Evolutionary conservation across 129 eudicot genomes (phyloP).

Genomic region (Scalesia atractyloides): DNA sequence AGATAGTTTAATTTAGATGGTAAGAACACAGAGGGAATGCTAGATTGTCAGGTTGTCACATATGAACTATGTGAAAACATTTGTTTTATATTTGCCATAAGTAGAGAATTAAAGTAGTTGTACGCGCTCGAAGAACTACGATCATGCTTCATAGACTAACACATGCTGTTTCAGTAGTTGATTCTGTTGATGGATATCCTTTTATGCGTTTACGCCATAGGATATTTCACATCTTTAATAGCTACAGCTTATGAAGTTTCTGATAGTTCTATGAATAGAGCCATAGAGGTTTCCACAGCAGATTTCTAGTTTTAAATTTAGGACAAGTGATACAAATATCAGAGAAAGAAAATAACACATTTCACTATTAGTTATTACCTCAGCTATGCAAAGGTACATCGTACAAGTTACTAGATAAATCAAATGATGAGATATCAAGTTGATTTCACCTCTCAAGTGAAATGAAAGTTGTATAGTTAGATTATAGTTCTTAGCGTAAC

Average conservation of each 20-base stretch:
- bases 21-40: background rate
- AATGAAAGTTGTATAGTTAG: background rate
- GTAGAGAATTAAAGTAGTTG: background rate
- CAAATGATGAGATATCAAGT: background rate
- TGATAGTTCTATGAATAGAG: too few relatives aligned
- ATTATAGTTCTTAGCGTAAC: slow-evolving; percentile 1
- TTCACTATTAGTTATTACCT: background rate
- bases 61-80: background rate
- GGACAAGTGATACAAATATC: too few relatives aligned
- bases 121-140: too few relatives aligned
- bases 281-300: too few relatives aligned
- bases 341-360: background rate
- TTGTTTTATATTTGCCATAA: background rate
- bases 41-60: background rate
- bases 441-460: background rate
- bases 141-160: too few relatives aligned
- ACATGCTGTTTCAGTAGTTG: too few relatives aligned
- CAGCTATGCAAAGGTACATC: background rate
- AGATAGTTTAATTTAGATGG: background rate
- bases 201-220: too few relatives aligned
- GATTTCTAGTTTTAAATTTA: too few relatives aligned
- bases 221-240: too few relatives aligned
- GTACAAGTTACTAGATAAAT: background rate
- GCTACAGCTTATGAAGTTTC: too few relatives aligned
- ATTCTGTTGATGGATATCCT: too few relatives aligned